Evolutionary conservation across 331 rosid species (phyloP).

Genomic region (Phaseolus coccineus): DNA sequence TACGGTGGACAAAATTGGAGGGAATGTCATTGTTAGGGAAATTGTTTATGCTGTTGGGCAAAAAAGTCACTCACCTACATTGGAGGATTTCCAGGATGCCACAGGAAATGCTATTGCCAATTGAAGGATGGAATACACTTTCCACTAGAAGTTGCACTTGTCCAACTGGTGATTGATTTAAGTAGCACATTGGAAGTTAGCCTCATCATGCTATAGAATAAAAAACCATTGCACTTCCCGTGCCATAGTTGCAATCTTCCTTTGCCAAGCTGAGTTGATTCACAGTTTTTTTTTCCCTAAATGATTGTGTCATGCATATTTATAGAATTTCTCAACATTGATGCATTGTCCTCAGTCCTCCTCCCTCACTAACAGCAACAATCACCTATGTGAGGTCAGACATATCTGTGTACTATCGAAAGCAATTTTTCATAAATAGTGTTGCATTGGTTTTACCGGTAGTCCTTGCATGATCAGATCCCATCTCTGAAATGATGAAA

Average conservation of each 20-base stretch:
- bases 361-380: conserved; percentile 11
- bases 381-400: conserved; percentile 4
- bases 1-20: conserved; percentile 11
- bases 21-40: not conserved
- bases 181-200: not conserved
- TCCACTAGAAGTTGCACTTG: conserved; percentile 13
- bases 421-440: not conserved
- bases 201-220: not conserved
- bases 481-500: conserved; percentile 90
- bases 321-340: conserved; percentile 23
- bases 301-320: conserved; percentile 1
- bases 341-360: conserved; percentile 16
- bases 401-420: conserved; percentile 34
- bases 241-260: conserved; percentile 9
- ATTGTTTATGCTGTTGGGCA: not conserved
- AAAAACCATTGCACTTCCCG: not conserved
- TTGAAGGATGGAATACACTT: conserved; percentile 24
- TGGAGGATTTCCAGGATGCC: not conserved
- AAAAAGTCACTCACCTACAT: conserved; percentile 1
- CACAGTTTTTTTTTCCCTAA: not conserved
- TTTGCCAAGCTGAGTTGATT: conserved; percentile 13
- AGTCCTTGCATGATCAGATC: conserved; percentile 85
- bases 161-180: not conserved
- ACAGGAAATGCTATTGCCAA: not conserved
- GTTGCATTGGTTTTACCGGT: conserved; percentile 60